Percentiles rank a stretch among this genome's conserved stretches.
These are phyloP conservation scores for Musa troglodytarum DNA, from an alignment of 176 grass and related monocot genomes.

Conservation along the genomic window DNA sequence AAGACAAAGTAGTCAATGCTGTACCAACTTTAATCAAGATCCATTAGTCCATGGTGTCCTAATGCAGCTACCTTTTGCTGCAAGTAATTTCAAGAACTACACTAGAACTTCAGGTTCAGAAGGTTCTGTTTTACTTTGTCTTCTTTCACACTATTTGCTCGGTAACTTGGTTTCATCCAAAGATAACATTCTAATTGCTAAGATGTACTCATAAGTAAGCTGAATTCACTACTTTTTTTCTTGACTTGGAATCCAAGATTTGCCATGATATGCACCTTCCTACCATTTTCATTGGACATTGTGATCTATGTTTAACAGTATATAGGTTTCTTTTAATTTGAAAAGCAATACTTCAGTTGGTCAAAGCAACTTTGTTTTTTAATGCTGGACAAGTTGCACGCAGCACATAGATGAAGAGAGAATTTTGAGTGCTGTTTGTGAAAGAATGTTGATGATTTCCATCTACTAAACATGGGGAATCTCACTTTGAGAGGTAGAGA, in stretches of 20 bases:
- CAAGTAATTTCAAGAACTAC: constrained; percentile 37
- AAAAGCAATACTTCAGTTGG: neutral
- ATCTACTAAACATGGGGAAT: constrained; percentile 73
- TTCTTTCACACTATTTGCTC: neutral
- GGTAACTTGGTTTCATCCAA: neutral
- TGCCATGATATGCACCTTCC: too few relatives aligned
- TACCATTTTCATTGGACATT: too few relatives aligned
- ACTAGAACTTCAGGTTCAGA: neutral
- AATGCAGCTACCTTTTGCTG: constrained; percentile 64
- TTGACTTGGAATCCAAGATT: too few relatives aligned
- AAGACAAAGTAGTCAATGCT: constrained; percentile 54
- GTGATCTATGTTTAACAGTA: neutral
- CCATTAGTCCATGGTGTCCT: constrained; percentile 86
- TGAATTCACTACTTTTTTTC: neutral
- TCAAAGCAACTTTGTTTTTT: neutral
- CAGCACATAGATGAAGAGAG: constrained; percentile 78
- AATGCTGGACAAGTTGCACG: neutral
- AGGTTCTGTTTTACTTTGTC: neutral
- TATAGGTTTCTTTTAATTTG: neutral
- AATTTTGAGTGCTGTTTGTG: constrained; percentile 52
- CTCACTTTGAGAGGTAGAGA: constrained; percentile 55
- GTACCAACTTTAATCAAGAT: constrained; percentile 67
- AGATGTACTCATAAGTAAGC: neutral
- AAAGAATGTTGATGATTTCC: constrained; percentile 84
- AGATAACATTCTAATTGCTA: neutral